Conservation (phyloP, 2,329 filamentous ascomycete genomes). For the Fusarium marasasianum region DNA sequence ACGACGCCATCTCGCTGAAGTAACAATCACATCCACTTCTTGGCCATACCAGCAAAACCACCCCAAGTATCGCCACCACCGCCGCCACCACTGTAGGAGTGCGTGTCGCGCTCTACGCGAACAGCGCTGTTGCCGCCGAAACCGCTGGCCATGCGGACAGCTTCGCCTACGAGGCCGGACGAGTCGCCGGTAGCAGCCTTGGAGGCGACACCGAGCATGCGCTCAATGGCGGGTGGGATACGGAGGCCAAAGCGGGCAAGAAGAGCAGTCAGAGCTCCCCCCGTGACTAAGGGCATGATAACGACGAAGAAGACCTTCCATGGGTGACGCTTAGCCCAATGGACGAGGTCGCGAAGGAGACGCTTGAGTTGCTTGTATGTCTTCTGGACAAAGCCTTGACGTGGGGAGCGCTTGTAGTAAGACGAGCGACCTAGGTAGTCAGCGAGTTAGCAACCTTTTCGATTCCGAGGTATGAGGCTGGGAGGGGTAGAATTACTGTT, state of each 20-base stretch:
- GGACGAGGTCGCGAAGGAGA: conserved; percentile 80
- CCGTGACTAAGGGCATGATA: conserved; percentile 86
- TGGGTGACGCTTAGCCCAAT: conserved; percentile 85
- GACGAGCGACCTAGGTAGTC: conserved; percentile 59
- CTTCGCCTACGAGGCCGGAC: conserved; percentile 63
- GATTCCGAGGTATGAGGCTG: not conserved
- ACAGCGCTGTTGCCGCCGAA: conserved; percentile 41
- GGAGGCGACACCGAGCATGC: conserved; percentile 64
- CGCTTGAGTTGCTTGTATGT: conserved; percentile 80
- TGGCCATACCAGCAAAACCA: conserved; percentile 52
- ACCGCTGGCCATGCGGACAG: conserved; percentile 61
- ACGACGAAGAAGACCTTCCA: conserved; percentile 88
- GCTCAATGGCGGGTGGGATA: conserved; percentile 71
- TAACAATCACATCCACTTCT: conserved; percentile 52
- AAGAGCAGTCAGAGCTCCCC: conserved; percentile 81
- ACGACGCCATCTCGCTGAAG: conserved; percentile 2
- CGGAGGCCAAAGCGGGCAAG: conserved; percentile 82
- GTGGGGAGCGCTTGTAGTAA: conserved; percentile 84
- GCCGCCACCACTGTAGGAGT: conserved; percentile 46
- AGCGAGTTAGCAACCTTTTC: not conserved
- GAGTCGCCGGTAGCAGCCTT: conserved; percentile 59
- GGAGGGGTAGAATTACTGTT: conserved; percentile 44
- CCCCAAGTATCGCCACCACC: conserved; percentile 48
- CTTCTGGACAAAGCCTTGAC: conserved; percentile 79
- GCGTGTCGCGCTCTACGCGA: conserved; percentile 48